Evolutionary conservation across 768 basidiomycete species (phyloP), one percentile per base, ranked within the genome.

Genomic region (Naganishia friedmannii): DNA sequence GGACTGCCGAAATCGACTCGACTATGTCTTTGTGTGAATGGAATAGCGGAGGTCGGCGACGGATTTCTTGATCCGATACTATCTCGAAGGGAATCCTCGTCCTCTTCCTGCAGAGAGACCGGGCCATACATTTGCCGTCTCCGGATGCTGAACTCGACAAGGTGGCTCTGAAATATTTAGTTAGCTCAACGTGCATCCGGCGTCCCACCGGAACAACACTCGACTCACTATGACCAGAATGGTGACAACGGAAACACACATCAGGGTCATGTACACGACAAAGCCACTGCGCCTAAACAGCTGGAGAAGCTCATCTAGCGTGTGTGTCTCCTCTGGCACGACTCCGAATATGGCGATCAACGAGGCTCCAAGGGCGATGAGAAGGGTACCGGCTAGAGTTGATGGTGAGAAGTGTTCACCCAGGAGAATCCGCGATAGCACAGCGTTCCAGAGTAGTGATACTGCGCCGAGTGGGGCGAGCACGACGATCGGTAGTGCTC

Each of bases 341-440:
- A 93, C 91, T 56, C 93, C 93, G 77, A 94, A 97, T 60, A 93
- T 82, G 19, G 90, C 93, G 69, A 97, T 92, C 71, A 94, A 85
- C 51, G 91, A 88, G 7, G 93, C 93, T 32, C 93, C 93, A 21
- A 88, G 88, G 0, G 91, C 90, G 72, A 97, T 93, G 77, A 94
- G 84, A 53, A 90, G 81, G 2, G 93, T 95, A 63, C 91, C 93
- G n/a, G 91, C 81, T 54, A 91, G 83, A 86, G 93, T 90, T 84
- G 88, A 90, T 1, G 85, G 85, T 5, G 91, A 91, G 82, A 94
- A 92, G 26, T 87, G 84, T 77, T 96, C 92, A 13, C 90, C 91
- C 15, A 95, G 85, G 48, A 95, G 85, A 48, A 94, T 75, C 34
- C 88, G 85, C 19, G 93, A 92, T 77, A 95, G 93, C 76, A 95